Evolutionary conservation across 208 protist genomes (phyloP).

Genomic region (Acanthamoeba sp.): DNA sequence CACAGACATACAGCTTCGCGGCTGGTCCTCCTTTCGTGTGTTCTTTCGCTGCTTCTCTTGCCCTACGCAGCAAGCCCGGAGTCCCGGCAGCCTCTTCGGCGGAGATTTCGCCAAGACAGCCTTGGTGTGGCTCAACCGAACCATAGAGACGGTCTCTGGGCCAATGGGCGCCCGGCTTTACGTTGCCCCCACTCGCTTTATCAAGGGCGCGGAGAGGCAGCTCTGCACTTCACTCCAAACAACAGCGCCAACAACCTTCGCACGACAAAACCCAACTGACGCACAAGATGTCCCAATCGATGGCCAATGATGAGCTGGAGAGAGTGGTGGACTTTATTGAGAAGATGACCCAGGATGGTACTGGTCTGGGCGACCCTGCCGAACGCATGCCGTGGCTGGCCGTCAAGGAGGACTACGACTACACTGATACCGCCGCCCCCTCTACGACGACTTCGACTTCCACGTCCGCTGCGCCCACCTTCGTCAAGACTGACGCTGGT

Average conservation of each 20-base stretch:
- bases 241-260: not conserved
- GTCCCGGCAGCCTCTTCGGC: not conserved
- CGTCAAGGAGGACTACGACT: conserved; percentile 7
- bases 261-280: no score
- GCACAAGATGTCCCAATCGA: conserved; percentile 19
- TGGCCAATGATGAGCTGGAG: conserved; percentile 49
- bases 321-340: conserved; percentile 43
- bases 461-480: not conserved
- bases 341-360: not conserved
- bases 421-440: not conserved
- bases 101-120: not conserved
- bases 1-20: no score
- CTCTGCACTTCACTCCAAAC: not conserved
- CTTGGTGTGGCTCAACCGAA: not conserved
- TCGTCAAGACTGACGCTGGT: not conserved
- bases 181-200: not conserved
- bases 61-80: not conserved
- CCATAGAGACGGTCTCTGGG: no score
- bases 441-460: not conserved
- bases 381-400: conserved; percentile 1
- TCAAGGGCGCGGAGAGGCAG: not conserved
- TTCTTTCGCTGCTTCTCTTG: not conserved
- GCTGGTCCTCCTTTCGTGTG: not conserved
- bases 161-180: not conserved
- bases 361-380: not conserved